Percentiles rank a stretch among this genome's conserved stretches.
Evolutionary conservation across 441 rosid species (phyloP).

Genomic region (Populus tomentosa): DNA sequence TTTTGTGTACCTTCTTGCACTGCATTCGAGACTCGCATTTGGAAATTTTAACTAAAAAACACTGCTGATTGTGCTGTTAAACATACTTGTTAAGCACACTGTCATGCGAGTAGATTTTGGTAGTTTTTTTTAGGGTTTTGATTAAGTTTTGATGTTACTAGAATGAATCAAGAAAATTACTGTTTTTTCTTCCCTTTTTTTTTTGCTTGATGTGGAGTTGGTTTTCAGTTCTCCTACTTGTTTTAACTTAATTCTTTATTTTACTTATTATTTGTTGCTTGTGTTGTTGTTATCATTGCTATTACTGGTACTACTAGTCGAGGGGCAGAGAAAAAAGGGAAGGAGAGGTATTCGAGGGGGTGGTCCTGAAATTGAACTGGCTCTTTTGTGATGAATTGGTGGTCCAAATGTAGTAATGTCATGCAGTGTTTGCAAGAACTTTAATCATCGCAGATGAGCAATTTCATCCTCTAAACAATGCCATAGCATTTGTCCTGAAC

Average conservation of each 20-base stretch:
- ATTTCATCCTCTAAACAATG: not conserved
- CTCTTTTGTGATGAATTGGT: slow-evolving; percentile 14
- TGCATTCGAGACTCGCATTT: too few species aligned
- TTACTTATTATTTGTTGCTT: not conserved
- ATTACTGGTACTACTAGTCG: not conserved
- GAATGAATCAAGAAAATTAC: not conserved
- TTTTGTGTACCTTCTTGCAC: not conserved
- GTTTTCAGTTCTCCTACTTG: too few species aligned
- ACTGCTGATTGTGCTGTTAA: too few species aligned
- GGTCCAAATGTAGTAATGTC: slow-evolving; percentile 19
- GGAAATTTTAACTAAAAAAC: too few species aligned
- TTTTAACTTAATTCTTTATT: too few species aligned
- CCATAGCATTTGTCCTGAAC: not conserved
- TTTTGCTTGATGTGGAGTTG: not conserved
- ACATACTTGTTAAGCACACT: not conserved
- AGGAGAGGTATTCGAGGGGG: not conserved
- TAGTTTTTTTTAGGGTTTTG: not conserved
- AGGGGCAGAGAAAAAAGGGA: not conserved
- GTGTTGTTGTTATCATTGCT: not conserved
- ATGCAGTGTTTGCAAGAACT: slow-evolving; percentile 7
- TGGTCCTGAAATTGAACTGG: slow-evolving; percentile 23
- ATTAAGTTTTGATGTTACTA: not conserved
- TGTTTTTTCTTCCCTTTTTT: not conserved
- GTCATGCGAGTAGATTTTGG: not conserved
- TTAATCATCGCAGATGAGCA: slow-evolving; percentile 17